These are phyloP conservation scores for Graphium sp. DNA, from an alignment of 2,329 filamentous ascomycete species.

Conservation along the genomic window DNA sequence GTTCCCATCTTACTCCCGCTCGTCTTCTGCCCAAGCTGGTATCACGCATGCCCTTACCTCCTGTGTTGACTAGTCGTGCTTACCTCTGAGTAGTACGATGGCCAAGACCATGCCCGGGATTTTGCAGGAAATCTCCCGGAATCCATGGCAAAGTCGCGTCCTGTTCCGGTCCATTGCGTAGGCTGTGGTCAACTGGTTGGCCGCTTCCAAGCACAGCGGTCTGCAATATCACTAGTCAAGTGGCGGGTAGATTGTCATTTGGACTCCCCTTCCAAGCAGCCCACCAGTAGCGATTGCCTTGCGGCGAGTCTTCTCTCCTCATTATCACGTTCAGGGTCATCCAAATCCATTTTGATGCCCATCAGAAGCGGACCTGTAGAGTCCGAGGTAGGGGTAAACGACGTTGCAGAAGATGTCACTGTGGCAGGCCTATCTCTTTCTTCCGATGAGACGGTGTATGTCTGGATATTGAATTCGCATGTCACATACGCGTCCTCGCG, in stretches of 20 bases:
- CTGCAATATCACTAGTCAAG: constrained; percentile 36
- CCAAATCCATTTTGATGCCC: constrained; percentile 35
- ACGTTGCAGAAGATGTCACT: constrained; percentile 8
- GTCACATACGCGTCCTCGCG: constrained; percentile 30
- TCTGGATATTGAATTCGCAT: constrained; percentile 40
- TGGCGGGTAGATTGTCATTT: constrained; percentile 32
- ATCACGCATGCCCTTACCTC: too few relatives aligned
- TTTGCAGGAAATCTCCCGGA: too few relatives aligned
- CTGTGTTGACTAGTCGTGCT: too few relatives aligned
- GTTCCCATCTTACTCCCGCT: too few relatives aligned
- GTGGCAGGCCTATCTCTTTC: background rate
- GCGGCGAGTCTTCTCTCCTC: constrained; percentile 34
- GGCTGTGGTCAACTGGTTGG: constrained; percentile 28
- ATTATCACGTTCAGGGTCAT: constrained; percentile 37
- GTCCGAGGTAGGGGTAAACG: too few relatives aligned
- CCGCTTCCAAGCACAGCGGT: constrained; percentile 23
- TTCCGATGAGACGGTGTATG: constrained; percentile 10
- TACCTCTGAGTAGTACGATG: too few relatives aligned
- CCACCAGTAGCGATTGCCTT: constrained; percentile 30
- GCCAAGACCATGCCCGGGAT: too few relatives aligned
- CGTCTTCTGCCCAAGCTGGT: too few relatives aligned
- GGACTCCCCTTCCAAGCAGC: constrained; percentile 10
- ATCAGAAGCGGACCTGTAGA: constrained; percentile 1
- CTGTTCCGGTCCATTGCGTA: constrained; percentile 20
- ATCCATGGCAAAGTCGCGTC: constrained; percentile 2